Conservation (phyloP, 805 yeast genomes). For the Ogataea paradorogensis region DNA sequence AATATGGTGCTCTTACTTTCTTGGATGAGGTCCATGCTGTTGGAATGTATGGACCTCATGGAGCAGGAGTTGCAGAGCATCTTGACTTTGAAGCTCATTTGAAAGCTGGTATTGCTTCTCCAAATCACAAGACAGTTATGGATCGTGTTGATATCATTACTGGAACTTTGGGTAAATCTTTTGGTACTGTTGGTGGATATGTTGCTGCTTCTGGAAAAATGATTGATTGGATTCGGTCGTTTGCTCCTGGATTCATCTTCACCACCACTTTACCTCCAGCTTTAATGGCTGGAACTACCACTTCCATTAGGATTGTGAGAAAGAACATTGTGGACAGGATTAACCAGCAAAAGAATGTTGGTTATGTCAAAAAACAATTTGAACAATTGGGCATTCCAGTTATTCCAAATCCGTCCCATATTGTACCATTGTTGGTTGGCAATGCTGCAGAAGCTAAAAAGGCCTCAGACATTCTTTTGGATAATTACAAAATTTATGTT, state of each 20-base stretch:
- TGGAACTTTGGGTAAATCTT: conserved; percentile 96
- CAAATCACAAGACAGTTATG: conserved; percentile 60
- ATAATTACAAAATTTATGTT: conserved; percentile 84
- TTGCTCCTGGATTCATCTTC: conserved; percentile 96
- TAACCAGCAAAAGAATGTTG: conserved; percentile 79
- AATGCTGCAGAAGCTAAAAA: conserved; percentile 88
- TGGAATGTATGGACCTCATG: conserved; percentile 98
- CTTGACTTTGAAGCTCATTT: conserved; percentile 83
- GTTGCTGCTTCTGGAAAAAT: conserved; percentile 82
- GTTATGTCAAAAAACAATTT: conserved; percentile 76
- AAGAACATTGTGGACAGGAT: conserved; percentile 72
- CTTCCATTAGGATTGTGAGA: conserved; percentile 84
- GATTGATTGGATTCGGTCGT: conserved; percentile 94
- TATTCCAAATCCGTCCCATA: conserved; percentile 95
- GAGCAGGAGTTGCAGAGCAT: conserved; percentile 99
- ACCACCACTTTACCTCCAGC: conserved; percentile 98
- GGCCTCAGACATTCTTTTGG: conserved; percentile 86
- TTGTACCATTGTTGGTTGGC: conserved; percentile 93
- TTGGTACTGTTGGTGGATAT: conserved; percentile 97
- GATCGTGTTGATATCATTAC: conserved; percentile 94
- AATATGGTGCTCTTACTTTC: conserved; percentile 95
- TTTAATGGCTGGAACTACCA: conserved; percentile 90
- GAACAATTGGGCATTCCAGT: conserved; percentile 82
- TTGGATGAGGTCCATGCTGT: conserved; percentile 99
- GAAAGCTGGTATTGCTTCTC: conserved; percentile 56